Base-by-base conservation (phyloP, 768 basidiomycete species). In the Leccinum truebloodii region DNA sequence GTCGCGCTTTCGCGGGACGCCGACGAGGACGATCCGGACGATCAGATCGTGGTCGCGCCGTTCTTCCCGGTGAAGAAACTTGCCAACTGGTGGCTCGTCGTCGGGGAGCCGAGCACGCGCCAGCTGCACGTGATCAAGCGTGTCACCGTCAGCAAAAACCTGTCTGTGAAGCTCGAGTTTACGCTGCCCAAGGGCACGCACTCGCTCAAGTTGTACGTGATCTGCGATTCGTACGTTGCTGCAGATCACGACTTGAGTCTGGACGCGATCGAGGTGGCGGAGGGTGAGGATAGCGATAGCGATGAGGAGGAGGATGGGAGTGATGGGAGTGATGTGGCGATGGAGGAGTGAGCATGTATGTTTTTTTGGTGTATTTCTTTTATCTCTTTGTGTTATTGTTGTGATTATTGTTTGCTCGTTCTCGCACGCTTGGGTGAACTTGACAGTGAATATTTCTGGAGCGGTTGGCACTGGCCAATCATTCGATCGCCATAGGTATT, bases 1-100 rank as follows among this genome's bases (percentile, higher is more conserved):
- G 90, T 98, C 46, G 76, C 82, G 1, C 85, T 98, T 13, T 83
- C 89, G 32, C 84, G 89, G 20, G 96, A 98, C 57, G 86, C 82
- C 1, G 93, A 95, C 62, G 86, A 89, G 37, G 91, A 90, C 18
- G 83, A 83, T 48, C 83, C 81, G 12, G 84, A 85, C 60, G 89
- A 93, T 65, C 90, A 94, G 70, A 79, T 78, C 4, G 95, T 95
- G 35, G 83, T 98, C n/a, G 96, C 97, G 1, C 95, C 97, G 0
- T 91, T 88, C 77, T 98, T 91, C 79, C 96, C 96, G 0, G 80
- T 77, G 57, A 89, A 88, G 75, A 98, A 98, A 80, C 84, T 94
- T 75, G 86, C 91, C 59, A 95, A 94, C 69, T 98, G 95, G 96
- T 98, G 95, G 95, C 82, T 98, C 35, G 95, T 98, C 52, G 82